Percentiles rank a stretch among this genome's conserved stretches.
These are phyloP conservation scores for Phytophthora boehmeriae DNA, from an alignment of 352 stramenopile genomes.

Conservation along the genomic window DNA sequence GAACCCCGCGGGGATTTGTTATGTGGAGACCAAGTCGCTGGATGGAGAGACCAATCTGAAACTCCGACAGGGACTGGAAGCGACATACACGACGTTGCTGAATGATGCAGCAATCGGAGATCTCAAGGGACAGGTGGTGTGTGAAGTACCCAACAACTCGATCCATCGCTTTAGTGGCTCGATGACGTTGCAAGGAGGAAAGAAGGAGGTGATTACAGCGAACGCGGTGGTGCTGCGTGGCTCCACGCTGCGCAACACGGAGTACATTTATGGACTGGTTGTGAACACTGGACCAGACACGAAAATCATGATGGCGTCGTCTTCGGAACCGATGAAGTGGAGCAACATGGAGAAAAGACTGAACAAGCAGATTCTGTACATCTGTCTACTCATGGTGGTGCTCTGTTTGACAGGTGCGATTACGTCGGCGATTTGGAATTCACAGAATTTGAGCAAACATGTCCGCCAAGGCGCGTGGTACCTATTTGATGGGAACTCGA, in stretches of 20 bases:
- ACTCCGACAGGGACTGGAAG: slow-evolving; percentile 80
- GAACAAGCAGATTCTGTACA: slow-evolving; percentile 87
- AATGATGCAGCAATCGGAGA: slow-evolving; percentile 54
- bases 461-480: slow-evolving; percentile 66
- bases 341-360: slow-evolving; percentile 87
- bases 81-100: slow-evolving; percentile 71
- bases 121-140: slow-evolving; percentile 71
- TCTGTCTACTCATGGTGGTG: slow-evolving; percentile 80
- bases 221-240: slow-evolving; percentile 88
- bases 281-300: slow-evolving; percentile 92
- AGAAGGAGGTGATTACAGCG: slow-evolving; percentile 78
- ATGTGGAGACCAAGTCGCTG: slow-evolving; percentile 93
- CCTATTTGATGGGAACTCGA: slow-evolving; percentile 54
- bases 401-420: slow-evolving; percentile 74
- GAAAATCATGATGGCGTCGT: slow-evolving; percentile 92
- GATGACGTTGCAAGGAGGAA: slow-evolving; percentile 59
- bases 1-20: slow-evolving; percentile 84
- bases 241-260: slow-evolving; percentile 90
- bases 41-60: slow-evolving; percentile 95
- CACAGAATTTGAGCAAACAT: slow-evolving; percentile 51
- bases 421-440: slow-evolving; percentile 75
- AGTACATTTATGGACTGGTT: slow-evolving; percentile 91
- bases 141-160: slow-evolving; percentile 87
- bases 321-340: slow-evolving; percentile 81
- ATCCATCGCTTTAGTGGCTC: slow-evolving; percentile 93